These are phyloP conservation scores for Flaveria sonorensis DNA, from an alignment of 129 eudicot genomes.

Conservation along the genomic window DNA sequence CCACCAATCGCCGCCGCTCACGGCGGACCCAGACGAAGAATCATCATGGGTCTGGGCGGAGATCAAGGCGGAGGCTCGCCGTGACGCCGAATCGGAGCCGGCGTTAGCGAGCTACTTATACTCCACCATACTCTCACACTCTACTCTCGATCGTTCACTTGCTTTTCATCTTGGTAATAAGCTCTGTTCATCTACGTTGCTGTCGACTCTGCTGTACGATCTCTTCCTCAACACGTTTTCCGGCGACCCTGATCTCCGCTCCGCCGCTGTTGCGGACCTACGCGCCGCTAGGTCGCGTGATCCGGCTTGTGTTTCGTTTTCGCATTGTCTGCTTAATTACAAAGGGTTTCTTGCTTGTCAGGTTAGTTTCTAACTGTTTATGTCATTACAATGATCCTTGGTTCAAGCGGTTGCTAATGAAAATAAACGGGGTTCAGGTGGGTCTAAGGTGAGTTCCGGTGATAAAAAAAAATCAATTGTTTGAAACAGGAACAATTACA, in stretches of 20 bases:
- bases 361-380: constrained; percentile 34
- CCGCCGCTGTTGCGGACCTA: constrained; percentile 79
- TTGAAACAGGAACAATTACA: too few relatives aligned
- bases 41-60: constrained; percentile 67
- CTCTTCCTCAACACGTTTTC: constrained; percentile 69
- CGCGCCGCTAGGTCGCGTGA: constrained; percentile 79
- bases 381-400: too few relatives aligned
- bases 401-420: too few relatives aligned
- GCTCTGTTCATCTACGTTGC: constrained; percentile 84
- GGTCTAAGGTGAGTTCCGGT: too few relatives aligned
- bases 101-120: constrained; percentile 77
- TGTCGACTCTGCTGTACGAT: constrained; percentile 78
- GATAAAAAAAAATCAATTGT: too few relatives aligned
- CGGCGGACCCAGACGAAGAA: constrained; percentile 50
- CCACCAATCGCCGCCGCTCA: constrained; percentile 27
- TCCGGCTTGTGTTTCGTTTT: constrained; percentile 79
- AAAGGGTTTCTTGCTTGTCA: constrained; percentile 93
- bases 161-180: constrained; percentile 79
- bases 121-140: constrained; percentile 77
- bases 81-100: constrained; percentile 87
- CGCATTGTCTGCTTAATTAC: constrained; percentile 86
- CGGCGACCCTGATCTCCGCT: constrained; percentile 47
- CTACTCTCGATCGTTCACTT: constrained; percentile 67
- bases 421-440: too few relatives aligned
- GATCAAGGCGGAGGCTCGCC: constrained; percentile 74